Evolutionary conservation across 2,329 filamentous ascomycete genomes (phyloP).

Genomic region (Colletotrichum magnum): DNA sequence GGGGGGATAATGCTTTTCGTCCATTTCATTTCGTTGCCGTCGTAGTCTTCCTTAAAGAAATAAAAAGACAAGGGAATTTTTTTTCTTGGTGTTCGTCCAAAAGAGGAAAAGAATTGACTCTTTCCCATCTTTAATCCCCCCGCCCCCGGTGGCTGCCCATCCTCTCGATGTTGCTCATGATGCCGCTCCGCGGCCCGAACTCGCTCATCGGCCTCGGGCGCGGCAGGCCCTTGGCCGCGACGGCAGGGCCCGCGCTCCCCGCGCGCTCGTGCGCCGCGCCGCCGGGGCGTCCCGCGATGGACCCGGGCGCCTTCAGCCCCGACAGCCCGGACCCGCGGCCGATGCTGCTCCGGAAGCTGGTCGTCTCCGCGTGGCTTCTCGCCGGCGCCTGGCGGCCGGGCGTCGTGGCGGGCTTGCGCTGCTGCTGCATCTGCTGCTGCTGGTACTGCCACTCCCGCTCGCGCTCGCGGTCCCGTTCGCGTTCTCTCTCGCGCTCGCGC

Average conservation of each 20-base stretch:
- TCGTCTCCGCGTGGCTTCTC: constrained; percentile 46
- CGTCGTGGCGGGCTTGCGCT: constrained; percentile 42
- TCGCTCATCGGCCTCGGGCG: constrained; percentile 62
- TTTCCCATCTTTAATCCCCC: constrained; percentile 45
- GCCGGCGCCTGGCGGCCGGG: constrained; percentile 43
- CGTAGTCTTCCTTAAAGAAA: constrained; percentile 16
- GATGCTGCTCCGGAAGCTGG: constrained; percentile 69
- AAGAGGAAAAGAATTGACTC: too few relatives aligned
- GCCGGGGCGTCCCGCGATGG: constrained; percentile 60
- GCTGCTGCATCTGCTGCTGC: constrained; percentile 40
- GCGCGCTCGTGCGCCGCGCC: constrained; percentile 65
- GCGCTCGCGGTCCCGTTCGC: constrained; percentile 33
- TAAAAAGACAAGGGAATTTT: not conserved
- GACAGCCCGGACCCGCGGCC: constrained; percentile 61
- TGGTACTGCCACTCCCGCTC: constrained; percentile 12
- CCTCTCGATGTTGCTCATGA: constrained; percentile 89
- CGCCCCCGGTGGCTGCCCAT: constrained; percentile 78
- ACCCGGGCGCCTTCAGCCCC: constrained; percentile 72
- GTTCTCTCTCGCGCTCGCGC: constrained; percentile 7
- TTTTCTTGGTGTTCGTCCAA: not conserved
- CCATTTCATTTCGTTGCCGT: constrained; percentile 39
- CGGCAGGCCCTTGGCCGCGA: constrained; percentile 57
- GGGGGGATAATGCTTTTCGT: constrained; percentile 24
- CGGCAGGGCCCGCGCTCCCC: constrained; percentile 53
- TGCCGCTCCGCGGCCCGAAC: constrained; percentile 71